These are phyloP conservation scores for Babesia gibsoni DNA, from an alignment of 169 alveolate species.

Conservation along the genomic window DNA sequence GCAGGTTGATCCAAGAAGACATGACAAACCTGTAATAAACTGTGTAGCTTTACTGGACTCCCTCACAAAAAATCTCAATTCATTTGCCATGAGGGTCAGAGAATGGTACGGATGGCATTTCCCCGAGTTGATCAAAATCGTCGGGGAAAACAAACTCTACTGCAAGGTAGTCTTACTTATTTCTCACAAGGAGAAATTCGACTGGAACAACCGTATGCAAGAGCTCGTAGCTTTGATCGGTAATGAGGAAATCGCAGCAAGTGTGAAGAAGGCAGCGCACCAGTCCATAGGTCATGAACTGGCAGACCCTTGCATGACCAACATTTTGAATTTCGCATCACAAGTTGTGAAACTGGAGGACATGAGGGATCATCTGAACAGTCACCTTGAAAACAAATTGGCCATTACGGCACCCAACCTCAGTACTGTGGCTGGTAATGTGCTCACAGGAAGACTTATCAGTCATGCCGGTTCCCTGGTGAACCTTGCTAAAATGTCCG, in stretches of 20 bases:
- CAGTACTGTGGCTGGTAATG: slow-evolving; percentile 93
- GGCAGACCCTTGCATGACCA: slow-evolving; percentile 86
- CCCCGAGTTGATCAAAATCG: slow-evolving; percentile 97
- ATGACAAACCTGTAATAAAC: slow-evolving; percentile 96
- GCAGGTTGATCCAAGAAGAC: slow-evolving; percentile 93
- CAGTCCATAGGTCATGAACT: slow-evolving; percentile 96
- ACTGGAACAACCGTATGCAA: slow-evolving; percentile 61
- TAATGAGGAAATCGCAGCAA: slow-evolving; percentile 87
- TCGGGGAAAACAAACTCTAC: slow-evolving; percentile 91
- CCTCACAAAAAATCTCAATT: slow-evolving; percentile 92
- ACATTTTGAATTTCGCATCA: slow-evolving; percentile 88
- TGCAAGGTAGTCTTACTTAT: slow-evolving; percentile 86
- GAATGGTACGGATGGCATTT: slow-evolving; percentile 99
- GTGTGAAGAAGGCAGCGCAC: slow-evolving; percentile 84
- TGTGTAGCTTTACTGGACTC: slow-evolving; percentile 94
- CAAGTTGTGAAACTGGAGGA: slow-evolving; percentile 86
- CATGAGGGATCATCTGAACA: slow-evolving; percentile 85
- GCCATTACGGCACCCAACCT: slow-evolving; percentile 97
- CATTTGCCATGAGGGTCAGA: slow-evolving; percentile 94
- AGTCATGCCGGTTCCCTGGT: slow-evolving; percentile 96
- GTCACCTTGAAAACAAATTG: slow-evolving; percentile 88
- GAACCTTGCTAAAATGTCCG: slow-evolving; percentile 94
- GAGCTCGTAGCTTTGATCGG: slow-evolving; percentile 81
- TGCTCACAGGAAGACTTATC: slow-evolving; percentile 93
- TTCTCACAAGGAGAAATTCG: slow-evolving; percentile 75